Base-by-base conservation (phyloP, 352 stramenopile genomes). In the Plasmopara halstedii region DNA sequence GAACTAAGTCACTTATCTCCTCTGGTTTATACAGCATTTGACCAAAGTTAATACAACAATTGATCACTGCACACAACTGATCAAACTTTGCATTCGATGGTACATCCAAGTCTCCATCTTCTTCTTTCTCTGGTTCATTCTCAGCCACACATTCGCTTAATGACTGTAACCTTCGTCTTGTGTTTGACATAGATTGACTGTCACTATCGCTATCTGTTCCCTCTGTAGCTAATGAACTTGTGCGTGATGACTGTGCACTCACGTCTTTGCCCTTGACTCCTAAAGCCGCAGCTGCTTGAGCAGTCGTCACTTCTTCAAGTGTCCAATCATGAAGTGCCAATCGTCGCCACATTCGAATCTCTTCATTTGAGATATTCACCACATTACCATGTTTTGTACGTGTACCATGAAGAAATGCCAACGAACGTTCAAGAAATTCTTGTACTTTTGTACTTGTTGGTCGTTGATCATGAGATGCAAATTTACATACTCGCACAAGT, bases 301-400 rank as follows among this genome's bases (percentile, higher is more conserved):
- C 39, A 32, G 52, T 62, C 38, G 67, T 73, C 42, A 73, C 64
- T 17, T 85, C 77, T 44, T 88, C 77, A 0, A 67, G 37, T 14
- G 39, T 46, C 77, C 77, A 88, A 49, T 88, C 68, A 38, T 88
- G 77, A 22, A 69, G 46, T 13, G 73, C 75, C 33, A 88, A 58
- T 2, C 77, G 72, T 23, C 77, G 77, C 77, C 77, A 88, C 70
- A 83, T 85, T 31, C 70, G 70, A 50, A 88, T 88, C 56, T 88
- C 77, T 51, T 82, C 77, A 47, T 88, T 88, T 55, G 77, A 81
- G 47, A 88, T 83, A 33, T 64, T 80, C 18, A 84, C 71, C 21
- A 86, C 75, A 36, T 82, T 76, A 29, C 74, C 73, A 27, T 83
- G 77, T 32, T 81, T 80, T 7, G 74, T 85, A 2, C 64, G 64